These are phyloP conservation scores for Salvia sclarea DNA, from an alignment of 305 asterid species.

Conservation along the genomic window DNA sequence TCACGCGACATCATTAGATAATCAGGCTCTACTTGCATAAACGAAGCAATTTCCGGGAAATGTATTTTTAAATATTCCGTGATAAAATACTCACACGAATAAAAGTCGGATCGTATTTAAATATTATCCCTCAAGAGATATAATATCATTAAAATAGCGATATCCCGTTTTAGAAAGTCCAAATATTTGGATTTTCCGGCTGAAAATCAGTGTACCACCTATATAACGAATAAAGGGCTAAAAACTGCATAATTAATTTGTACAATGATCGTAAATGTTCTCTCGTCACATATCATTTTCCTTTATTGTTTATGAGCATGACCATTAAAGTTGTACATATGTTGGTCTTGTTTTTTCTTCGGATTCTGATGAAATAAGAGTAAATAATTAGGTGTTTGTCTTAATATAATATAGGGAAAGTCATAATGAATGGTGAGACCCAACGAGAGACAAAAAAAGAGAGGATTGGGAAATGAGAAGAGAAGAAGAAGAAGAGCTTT, in stretches of 20 bases:
- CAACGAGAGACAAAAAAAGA: slow-evolving; percentile 30
- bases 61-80: no score
- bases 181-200: neutral
- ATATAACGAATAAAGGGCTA: neutral
- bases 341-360: slow-evolving; percentile 15
- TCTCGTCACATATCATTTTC: neutral
- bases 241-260: neutral
- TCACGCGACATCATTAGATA: no score
- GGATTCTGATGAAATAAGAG: slow-evolving; percentile 27
- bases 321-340: neutral
- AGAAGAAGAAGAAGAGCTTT: slow-evolving; percentile 42
- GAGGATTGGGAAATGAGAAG: slow-evolving; percentile 33
- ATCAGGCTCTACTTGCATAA: no score
- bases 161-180: neutral
- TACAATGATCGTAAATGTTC: neutral
- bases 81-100: no score
- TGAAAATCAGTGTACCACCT: neutral
- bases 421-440: slow-evolving; percentile 28
- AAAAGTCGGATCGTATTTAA: no score
- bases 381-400: neutral
- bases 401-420: slow-evolving; percentile 16
- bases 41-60: no score
- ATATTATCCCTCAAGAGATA: no score
- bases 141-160: neutral
- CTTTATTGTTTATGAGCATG: neutral